These are phyloP conservation scores for Cystobasidium slooffiae DNA, from an alignment of 1,284 basidiomycete genomes.

Conservation along the genomic window DNA sequence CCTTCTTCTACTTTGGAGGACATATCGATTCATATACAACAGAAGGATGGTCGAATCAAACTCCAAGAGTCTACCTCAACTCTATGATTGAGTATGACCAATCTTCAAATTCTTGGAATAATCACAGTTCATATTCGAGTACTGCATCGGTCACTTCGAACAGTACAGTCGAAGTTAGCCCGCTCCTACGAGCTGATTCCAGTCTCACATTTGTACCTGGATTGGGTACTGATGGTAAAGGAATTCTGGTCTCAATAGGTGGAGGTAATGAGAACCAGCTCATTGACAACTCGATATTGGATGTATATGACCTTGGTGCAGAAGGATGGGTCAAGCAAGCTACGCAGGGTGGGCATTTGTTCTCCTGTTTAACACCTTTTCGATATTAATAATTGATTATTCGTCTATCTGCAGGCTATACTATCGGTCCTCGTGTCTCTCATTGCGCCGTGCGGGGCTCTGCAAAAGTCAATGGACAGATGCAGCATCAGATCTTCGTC, in stretches of 20 bases:
- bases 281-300: slow-evolving; percentile 50
- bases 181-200: slow-evolving; percentile 51
- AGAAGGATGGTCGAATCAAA: slow-evolving; percentile 49
- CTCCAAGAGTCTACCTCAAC: slow-evolving; percentile 49
- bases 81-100: slow-evolving; percentile 49
- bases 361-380: no score
- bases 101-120: slow-evolving; percentile 35
- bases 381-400: no score
- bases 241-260: slow-evolving; percentile 52
- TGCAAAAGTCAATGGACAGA: slow-evolving; percentile 51
- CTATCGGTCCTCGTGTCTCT: slow-evolving; percentile 48
- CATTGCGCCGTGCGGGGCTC: slow-evolving; percentile 52
- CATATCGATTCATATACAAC: slow-evolving; percentile 51
- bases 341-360: slow-evolving; percentile 48
- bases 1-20: slow-evolving; percentile 50
- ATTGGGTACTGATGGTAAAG: slow-evolving; percentile 47
- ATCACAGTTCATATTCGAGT: slow-evolving; percentile 47
- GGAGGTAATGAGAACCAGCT: slow-evolving; percentile 50
- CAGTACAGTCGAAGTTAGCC: slow-evolving; percentile 48
- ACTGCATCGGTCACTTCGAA: slow-evolving; percentile 45
- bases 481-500: slow-evolving; percentile 49
- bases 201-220: slow-evolving; percentile 51
- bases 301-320: slow-evolving; percentile 52
- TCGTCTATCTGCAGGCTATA: slow-evolving; percentile 1
- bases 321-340: slow-evolving; percentile 51